These are phyloP conservation scores for Cordyceps cicadae DNA, from an alignment of 2,329 filamentous ascomycete genomes.

Conservation along the genomic window DNA sequence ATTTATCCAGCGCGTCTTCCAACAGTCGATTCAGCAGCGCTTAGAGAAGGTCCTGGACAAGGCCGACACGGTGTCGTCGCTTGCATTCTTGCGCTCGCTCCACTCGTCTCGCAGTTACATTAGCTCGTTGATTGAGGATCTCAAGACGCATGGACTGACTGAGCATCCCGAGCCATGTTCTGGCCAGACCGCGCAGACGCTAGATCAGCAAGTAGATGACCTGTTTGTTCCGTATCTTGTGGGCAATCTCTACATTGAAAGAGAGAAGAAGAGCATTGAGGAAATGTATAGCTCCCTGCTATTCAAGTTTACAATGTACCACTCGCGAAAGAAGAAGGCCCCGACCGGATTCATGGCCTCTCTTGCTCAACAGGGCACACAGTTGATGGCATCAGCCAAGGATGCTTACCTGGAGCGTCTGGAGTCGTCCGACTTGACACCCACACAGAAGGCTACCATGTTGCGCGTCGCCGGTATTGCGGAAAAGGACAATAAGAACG, in stretches of 20 bases:
- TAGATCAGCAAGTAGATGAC: conserved; percentile 69
- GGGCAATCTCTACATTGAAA: conserved; percentile 62
- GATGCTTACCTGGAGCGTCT: conserved; percentile 86
- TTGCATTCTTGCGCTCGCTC: conserved; percentile 83
- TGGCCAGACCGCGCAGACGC: conserved; percentile 69
- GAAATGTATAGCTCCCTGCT: conserved; percentile 83
- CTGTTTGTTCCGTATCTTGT: conserved; percentile 64
- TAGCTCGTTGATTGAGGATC: conserved; percentile 75
- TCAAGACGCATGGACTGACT: conserved; percentile 89
- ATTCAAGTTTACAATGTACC: conserved; percentile 96
- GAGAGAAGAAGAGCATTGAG: conserved; percentile 61
- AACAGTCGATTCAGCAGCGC: conserved; percentile 94
- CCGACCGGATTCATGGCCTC: conserved; percentile 90
- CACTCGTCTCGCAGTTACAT: conserved; percentile 91
- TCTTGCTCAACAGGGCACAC: conserved; percentile 79
- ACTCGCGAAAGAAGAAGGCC: conserved; percentile 77
- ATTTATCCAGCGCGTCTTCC: conserved; percentile 92
- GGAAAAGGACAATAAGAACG: conserved; percentile 66
- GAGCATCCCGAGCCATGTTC: conserved; percentile 91
- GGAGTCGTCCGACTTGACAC: conserved; percentile 79
- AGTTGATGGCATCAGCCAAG: conserved; percentile 77
- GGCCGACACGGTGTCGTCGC: conserved; percentile 79
- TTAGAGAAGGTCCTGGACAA: conserved; percentile 95
- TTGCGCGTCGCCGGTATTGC: conserved; percentile 80
- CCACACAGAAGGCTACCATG: conserved; percentile 84